A percentile compares a stretch with the other conserved stretches of the same genome.
phyloP scores from a whole-genome alignment of 441 rosid genomes.

The Cnidoscolus chayamansa region DNA sequence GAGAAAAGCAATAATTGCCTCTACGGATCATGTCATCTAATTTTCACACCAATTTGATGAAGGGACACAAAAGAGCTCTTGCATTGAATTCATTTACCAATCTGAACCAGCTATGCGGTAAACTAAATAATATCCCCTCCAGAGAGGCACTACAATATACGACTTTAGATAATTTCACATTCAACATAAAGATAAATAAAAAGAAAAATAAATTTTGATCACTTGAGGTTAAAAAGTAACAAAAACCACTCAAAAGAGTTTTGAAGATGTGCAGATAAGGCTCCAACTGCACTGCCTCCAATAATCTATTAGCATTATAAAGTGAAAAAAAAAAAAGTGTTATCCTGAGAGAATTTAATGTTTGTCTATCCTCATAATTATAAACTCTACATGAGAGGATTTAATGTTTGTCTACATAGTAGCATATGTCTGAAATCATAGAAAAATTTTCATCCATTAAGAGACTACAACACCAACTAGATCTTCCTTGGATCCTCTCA shows the following conservation, averaged over 20 bases:
- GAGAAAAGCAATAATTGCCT: neutral
- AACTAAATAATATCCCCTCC: conserved; percentile 9
- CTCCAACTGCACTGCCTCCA: neutral
- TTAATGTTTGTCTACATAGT: conserved; percentile 4
- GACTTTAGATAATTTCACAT: neutral
- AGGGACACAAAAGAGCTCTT: conserved; percentile 10
- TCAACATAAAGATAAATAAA: neutral
- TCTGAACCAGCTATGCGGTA: conserved; percentile 5
- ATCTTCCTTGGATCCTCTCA: neutral
- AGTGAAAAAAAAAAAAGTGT: neutral
- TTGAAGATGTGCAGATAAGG: neutral
- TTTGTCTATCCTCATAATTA: neutral
- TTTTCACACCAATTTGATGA: conserved; percentile 30
- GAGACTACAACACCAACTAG: neutral
- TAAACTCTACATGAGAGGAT: neutral
- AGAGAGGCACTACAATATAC: conserved; percentile 12
- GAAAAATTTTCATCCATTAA: neutral
- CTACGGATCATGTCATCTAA: conserved; percentile 12
- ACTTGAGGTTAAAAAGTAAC: neutral
- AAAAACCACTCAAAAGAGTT: neutral
- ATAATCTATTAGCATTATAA: neutral
- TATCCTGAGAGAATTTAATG: neutral
- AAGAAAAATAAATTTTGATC: no score
- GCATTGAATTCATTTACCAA: conserved; percentile 11
- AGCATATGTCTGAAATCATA: neutral